Conservation (phyloP, 176 grass and related monocot species). For the Oropetium thomaeum region DNA sequence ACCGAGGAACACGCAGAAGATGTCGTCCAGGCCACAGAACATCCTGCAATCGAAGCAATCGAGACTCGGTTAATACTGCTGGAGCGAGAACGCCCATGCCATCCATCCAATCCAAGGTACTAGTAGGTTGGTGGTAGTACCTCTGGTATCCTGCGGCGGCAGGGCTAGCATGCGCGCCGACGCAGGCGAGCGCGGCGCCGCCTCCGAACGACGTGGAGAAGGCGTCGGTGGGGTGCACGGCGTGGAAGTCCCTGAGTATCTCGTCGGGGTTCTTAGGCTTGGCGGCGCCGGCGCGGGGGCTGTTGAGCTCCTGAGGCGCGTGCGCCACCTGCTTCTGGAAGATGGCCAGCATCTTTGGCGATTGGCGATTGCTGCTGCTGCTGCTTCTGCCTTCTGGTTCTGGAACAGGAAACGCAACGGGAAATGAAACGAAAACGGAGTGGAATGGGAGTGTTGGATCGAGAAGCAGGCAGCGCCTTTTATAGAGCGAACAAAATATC, state of each 20-base stretch:
- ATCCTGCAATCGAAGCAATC: conserved; percentile 32
- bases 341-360: conserved; percentile 83
- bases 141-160: conserved; percentile 23
- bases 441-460: conserved; percentile 32
- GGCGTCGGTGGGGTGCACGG: conserved; percentile 40
- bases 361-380: too few species aligned
- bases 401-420: neutral
- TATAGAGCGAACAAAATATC: conserved; percentile 24
- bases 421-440: neutral
- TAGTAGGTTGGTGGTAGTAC: too few species aligned
- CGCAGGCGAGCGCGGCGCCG: conserved; percentile 82
- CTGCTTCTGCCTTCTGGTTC: too few species aligned
- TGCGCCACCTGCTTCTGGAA: conserved; percentile 86
- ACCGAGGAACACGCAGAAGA: conserved; percentile 80
- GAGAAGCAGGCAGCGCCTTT: neutral
- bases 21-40: conserved; percentile 83
- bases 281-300: conserved; percentile 42
- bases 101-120: too few species aligned
- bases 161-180: conserved; percentile 4
- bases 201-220: conserved; percentile 67
- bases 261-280: conserved; percentile 66
- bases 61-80: too few species aligned
- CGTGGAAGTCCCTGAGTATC: conserved; percentile 74
- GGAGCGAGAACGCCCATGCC: too few species aligned
- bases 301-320: conserved; percentile 80